Evolutionary conservation across 1,139 yeast species (phyloP), one percentile per base, ranked within the genome.

Genomic region (Geotrichum bryndzae): DNA sequence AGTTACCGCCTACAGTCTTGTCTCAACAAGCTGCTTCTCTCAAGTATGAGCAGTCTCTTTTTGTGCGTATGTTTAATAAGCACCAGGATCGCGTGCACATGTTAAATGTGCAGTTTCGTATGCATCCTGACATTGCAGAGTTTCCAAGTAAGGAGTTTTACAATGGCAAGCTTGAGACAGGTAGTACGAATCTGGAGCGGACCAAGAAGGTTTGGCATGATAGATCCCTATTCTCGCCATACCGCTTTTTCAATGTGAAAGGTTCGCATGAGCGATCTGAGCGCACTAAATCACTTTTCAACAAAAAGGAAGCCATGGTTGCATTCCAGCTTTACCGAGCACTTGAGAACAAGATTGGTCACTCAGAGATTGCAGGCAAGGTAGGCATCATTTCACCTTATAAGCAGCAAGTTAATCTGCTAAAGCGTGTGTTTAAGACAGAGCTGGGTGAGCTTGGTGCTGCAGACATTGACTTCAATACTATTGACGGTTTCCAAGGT

Each of bases 401-500:
- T 74, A 90, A 90, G 69, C 96, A 90, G 67, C 99, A 95, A 71
- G 84, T 91, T 46, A 72, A 79, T 53, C 77, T 81, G 2, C 73
- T 94, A 62, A 83, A 83, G 66, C 79, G 80, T 33, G 76, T 80
- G 1, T 94, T 94, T 68, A 72, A 78, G 11, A 76, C 78, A 27
- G 78, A 77, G 63, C 88, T 82, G 69, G 98, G 98, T 11, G 77
- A 77, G 2, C 70, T 77, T 1, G 87, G 92, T 54, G 74, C 82
- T 31, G 80, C 82, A 45, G 87, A 84, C 64, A 84, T 95, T 59
- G 96, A 90, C 71, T 91, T 95, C 76, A 91, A 92, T 70, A 91
- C 99, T 0, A 94, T 94, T 62, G 99, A 94, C 79, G 99, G 99
- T 0, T 94, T 91, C 72, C 99, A 94, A 78, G 99, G 99, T 68